These are phyloP conservation scores for Acanthochlamys bracteata DNA, from an alignment of 106 monocot species.

Conservation along the genomic window DNA sequence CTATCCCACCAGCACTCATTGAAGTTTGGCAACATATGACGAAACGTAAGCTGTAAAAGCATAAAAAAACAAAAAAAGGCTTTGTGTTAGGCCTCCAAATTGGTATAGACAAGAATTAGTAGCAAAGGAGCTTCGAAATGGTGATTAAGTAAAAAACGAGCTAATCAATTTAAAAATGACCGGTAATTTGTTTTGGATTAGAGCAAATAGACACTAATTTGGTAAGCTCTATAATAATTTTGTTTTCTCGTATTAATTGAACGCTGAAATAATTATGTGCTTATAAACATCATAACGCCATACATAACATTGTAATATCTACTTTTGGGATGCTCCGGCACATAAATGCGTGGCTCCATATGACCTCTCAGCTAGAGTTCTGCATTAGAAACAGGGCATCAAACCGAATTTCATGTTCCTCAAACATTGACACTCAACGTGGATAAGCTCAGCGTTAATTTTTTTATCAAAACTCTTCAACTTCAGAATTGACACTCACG, in stretches of 20 bases:
- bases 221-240: no score
- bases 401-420: no score
- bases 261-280: no score
- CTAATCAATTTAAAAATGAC: no score
- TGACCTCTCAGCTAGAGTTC: slow-evolving; percentile 94
- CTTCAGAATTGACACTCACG: slow-evolving; percentile 40
- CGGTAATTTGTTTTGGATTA: no score
- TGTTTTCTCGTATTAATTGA: no score
- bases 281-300: slow-evolving; percentile 21
- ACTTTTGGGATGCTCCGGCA: slow-evolving; percentile 87
- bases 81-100: no score
- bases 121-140: no score
- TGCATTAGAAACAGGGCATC: slow-evolving; percentile 13
- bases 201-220: no score
- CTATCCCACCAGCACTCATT: slow-evolving; percentile 99
- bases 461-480: not conserved
- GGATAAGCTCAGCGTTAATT: not conserved
- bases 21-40: slow-evolving; percentile 95
- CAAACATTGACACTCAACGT: not conserved
- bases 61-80: not conserved
- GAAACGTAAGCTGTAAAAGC: slow-evolving; percentile 79
- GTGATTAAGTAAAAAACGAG: no score
- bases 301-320: slow-evolving; percentile 99
- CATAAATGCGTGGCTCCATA: slow-evolving; percentile 94
- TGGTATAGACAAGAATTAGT: no score